A percentile compares a stretch with the other conserved stretches of the same genome.
phyloP scores from a whole-genome alignment of 371 early-diverging fungal species.

The Circinella minor region DNA sequence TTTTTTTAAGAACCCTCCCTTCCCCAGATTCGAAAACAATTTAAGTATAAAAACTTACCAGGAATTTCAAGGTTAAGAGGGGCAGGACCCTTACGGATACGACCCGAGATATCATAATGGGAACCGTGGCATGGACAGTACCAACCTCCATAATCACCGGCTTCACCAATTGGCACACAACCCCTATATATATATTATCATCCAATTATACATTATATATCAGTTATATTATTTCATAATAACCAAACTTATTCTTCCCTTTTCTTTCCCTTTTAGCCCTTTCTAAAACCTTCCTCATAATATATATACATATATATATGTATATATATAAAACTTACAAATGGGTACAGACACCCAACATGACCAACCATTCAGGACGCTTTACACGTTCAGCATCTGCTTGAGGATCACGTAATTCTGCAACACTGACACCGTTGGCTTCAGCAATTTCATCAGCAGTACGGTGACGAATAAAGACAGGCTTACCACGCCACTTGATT shows the following conservation, averaged over 20 bases:
- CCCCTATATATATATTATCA: constrained; percentile 67
- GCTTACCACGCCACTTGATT: constrained; percentile 99
- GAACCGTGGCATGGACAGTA: constrained; percentile 99
- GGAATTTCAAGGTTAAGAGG: constrained; percentile 98
- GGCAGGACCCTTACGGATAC: constrained; percentile 98
- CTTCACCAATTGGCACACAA: constrained; percentile 98
- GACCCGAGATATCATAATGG: constrained; percentile 94
- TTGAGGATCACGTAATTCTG: constrained; percentile 90
- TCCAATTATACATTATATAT: not conserved
- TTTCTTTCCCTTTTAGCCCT: too few species aligned
- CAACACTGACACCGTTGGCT: constrained; percentile 81
- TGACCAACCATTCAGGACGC: constrained; percentile 96
- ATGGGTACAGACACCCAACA: constrained; percentile 98
- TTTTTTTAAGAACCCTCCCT: too few species aligned
- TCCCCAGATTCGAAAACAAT: not conserved
- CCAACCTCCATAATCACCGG: constrained; percentile 98
- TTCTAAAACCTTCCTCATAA: too few species aligned
- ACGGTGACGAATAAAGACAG: constrained; percentile 96
- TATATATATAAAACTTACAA: constrained; percentile 52
- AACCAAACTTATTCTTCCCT: too few species aligned
- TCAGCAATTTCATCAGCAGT: constrained; percentile 94
- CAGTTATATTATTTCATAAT: too few species aligned
- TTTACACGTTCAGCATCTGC: constrained; percentile 89
- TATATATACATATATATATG: too few species aligned
- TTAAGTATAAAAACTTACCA: constrained; percentile 33